Evolutionary conservation across 2,329 filamentous ascomycete genomes (phyloP), one percentile per base, ranked within the genome.

Genomic region (Penicillium sp.): DNA sequence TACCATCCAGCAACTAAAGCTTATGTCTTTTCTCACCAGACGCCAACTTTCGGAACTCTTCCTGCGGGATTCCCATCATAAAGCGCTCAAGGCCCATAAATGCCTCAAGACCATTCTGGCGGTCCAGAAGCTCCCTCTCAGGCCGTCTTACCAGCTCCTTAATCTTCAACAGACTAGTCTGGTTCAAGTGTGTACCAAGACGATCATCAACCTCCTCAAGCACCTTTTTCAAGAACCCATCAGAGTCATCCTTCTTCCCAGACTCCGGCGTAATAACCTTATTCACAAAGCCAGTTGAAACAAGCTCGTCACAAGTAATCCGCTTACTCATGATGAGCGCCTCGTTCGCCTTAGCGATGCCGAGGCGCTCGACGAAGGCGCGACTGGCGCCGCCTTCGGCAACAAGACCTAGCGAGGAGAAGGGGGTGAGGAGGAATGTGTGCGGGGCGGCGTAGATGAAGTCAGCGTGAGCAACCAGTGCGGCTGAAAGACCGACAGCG

Each of bases 21-120:
- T 97, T 97, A 78, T 99, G 94, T 73, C 88, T 91, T 85, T 97
- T 97, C 82, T 94, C 86, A 13, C 93, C 92, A 61, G 82, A 86
- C 1, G 91, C 91, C 71, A 97, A 79, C 81, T 90, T 93, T 69
- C 82, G 79, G 72, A 97, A 97, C 80, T 97, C 91, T 73, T 89
- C 83, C 80, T 97, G 92, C 21, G 94, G 94, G 43, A 92, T 81
- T 0, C 92, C 92, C 60, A 78, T 84, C 65, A 90, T 73, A 70
- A 97, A 97, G 58, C 92, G 81, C 61, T 93, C 87, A 70, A 97
- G 73, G 0, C 93, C 93, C 3, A 85, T 88, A 79, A 96, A 93
- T 1, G 94, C 91, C 82, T 97, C 93, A 35, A 84, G 79, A 7
- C 92, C 86, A 63, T 90, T 93, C 78, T 93, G 89, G 56, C 79